These are phyloP conservation scores for Lachancea cidri DNA, from an alignment of 805 yeast species.

Conservation along the genomic window DNA sequence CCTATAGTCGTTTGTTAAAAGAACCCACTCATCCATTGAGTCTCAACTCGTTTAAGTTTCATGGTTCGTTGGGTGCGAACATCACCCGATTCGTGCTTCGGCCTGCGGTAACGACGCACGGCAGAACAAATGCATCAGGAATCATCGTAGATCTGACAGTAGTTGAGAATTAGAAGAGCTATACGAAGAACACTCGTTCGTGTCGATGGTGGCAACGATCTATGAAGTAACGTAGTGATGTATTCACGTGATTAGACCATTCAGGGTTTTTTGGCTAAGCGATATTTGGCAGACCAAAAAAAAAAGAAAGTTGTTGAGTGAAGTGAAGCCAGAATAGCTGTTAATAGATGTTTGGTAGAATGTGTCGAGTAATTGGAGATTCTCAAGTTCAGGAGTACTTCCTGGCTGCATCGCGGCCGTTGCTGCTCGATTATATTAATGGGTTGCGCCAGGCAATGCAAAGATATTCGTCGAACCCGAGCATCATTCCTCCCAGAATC, in stretches of 20 bases:
- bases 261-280: too few species aligned
- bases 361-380: constrained; percentile 1
- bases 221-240: too few species aligned
- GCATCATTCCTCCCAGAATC: constrained; percentile 50
- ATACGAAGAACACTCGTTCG: background rate
- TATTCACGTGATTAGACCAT: too few species aligned
- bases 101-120: background rate
- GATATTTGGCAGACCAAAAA: background rate
- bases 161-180: background rate
- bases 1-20: background rate
- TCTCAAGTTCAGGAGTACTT: constrained; percentile 3
- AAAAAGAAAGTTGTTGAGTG: background rate
- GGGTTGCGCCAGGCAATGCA: constrained; percentile 32
- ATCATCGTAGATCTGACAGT: background rate
- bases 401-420: background rate
- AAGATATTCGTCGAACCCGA: constrained; percentile 40
- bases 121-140: background rate
- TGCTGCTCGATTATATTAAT: constrained; percentile 1
- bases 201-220: background rate
- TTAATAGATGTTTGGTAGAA: background rate
- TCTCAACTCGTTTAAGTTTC: constrained; percentile 3
- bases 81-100: constrained; percentile 9
- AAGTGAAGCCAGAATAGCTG: background rate
- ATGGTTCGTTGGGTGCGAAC: constrained; percentile 9
- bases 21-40: background rate